Evolutionary conservation across 352 stramenopile species (phyloP).

Genomic region (Aphanomyces invadans): DNA sequence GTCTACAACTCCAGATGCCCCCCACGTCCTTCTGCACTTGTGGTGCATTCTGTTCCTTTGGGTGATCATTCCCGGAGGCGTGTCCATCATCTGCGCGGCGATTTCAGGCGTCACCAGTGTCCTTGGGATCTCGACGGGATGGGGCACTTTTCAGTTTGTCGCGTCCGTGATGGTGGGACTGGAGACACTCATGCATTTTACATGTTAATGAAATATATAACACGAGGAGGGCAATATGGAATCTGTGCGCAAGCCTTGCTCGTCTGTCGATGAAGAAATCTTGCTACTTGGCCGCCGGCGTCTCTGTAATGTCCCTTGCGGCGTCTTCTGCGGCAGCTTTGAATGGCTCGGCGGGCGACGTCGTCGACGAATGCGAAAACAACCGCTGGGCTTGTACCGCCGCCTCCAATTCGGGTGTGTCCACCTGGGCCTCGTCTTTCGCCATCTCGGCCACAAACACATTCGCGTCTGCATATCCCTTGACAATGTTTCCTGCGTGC

Average conservation of each 20-base stretch:
- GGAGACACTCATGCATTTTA: conserved; percentile 21
- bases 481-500: conserved; percentile 63
- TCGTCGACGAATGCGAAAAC: conserved; percentile 59
- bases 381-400: conserved; percentile 57
- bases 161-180: conserved; percentile 3
- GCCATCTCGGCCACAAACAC: conserved; percentile 63
- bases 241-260: too few relatives aligned
- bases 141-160: conserved; percentile 5
- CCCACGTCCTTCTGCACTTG: conserved; percentile 48
- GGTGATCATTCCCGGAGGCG: conserved; percentile 52
- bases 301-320: conserved; percentile 35
- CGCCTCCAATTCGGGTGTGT: conserved; percentile 44
- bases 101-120: conserved; percentile 17
- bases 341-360: conserved; percentile 47
- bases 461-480: conserved; percentile 57
- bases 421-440: conserved; percentile 48
- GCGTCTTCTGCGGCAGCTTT: conserved; percentile 33
- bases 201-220: conserved; percentile 11
- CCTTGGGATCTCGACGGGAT: conserved; percentile 4
- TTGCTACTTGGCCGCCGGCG: conserved; percentile 25
- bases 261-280: conserved; percentile 31
- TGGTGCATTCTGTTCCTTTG: conserved; percentile 59
- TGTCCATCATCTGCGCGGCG: conserved; percentile 38
- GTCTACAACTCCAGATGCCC: conserved; percentile 24
- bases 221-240: not conserved